phyloP scores from a whole-genome alignment of 176 grass and related monocot genomes.

The Oryza rufipogon region DNA sequence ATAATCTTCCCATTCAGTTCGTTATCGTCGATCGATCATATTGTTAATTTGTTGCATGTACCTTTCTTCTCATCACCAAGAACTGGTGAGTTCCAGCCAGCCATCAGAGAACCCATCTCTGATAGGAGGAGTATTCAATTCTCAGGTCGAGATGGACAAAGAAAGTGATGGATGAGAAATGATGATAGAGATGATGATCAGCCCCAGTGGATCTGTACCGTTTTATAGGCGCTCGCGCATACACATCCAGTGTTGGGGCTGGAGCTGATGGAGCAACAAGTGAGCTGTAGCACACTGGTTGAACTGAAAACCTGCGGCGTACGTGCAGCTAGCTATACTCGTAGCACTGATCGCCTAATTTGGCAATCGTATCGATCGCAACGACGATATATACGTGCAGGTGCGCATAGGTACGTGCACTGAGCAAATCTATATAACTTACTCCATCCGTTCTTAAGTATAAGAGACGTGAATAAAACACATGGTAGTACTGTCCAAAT shows the following conservation, averaged over 20 bases:
- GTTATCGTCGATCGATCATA: no score
- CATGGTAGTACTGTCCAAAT: no score
- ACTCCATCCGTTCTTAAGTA: no score
- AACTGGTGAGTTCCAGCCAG: constrained; percentile 73
- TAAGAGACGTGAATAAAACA: no score
- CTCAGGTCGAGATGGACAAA: background rate
- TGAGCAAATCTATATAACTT: no score
- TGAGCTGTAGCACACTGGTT: background rate
- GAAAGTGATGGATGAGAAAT: background rate
- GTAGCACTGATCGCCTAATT: no score
- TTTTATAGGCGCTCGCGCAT: background rate
- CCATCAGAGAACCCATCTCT: constrained; percentile 91
- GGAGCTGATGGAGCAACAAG: background rate
- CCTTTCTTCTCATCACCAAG: constrained; percentile 49
- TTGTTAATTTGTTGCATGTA: background rate
- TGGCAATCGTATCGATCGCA: no score
- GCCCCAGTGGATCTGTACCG: background rate
- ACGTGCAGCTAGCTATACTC: no score
- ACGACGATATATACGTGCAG: no score
- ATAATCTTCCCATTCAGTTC: no score
- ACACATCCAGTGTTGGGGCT: background rate
- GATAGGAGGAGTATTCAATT: background rate
- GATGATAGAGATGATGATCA: background rate
- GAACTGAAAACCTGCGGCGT: no score
- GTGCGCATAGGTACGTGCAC: no score